Percentiles rank a stretch among this genome's conserved stretches.
Evolutionary conservation across 2,329 filamentous ascomycete genomes (phyloP).

Genomic region (Tothia fuscella): DNA sequence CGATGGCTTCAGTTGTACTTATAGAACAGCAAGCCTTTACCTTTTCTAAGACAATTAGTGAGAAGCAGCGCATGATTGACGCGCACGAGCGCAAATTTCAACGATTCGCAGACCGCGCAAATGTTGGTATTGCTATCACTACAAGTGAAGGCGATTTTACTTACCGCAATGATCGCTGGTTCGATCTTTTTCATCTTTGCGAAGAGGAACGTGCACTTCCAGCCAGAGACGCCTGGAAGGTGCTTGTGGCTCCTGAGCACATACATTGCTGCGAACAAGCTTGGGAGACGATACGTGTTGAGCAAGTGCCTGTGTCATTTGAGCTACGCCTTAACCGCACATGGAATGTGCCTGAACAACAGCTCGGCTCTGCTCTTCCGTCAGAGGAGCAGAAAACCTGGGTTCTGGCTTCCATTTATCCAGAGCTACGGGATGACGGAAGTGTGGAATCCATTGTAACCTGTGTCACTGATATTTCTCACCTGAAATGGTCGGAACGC

Average conservation of each 20-base stretch:
- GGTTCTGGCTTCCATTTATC: conserved; percentile 19
- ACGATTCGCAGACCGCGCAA: conserved; percentile 25
- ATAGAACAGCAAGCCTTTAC: background rate
- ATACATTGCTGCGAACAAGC: background rate
- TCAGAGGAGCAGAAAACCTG: conserved; percentile 14
- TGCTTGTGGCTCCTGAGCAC: conserved; percentile 7
- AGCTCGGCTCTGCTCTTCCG: background rate
- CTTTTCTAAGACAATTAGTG: background rate
- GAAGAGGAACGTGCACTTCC: background rate
- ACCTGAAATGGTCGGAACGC: conserved; percentile 4
- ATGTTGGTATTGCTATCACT: conserved; percentile 52
- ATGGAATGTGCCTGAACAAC: conserved; percentile 20
- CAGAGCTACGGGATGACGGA: conserved; percentile 8
- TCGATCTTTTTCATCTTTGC: background rate
- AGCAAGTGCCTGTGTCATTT: conserved; percentile 3
- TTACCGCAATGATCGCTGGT: conserved; percentile 4
- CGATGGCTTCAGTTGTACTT: background rate
- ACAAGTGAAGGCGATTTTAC: background rate
- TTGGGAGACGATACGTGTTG: conserved; percentile 1
- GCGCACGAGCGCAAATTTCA: conserved; percentile 20
- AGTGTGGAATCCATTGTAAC: conserved; percentile 2
- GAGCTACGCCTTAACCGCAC: conserved; percentile 17
- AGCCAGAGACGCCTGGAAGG: conserved; percentile 11
- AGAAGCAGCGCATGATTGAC: background rate
- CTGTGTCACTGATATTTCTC: conserved; percentile 4